Evolutionary conservation across 305 asterid genomes (phyloP).

Genomic region (Rubia occidens): DNA sequence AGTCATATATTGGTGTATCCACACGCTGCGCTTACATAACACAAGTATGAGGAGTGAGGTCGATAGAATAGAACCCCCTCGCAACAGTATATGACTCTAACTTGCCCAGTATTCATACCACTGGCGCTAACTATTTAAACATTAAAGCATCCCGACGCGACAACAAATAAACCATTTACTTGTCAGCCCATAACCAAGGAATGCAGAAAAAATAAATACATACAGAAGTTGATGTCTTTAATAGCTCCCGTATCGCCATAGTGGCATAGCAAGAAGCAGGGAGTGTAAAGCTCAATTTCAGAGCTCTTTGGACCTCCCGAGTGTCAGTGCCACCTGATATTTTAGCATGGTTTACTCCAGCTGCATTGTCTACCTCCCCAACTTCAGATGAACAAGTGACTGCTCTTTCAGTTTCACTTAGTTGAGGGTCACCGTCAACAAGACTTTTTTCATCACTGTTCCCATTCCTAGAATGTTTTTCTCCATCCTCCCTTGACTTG

Average conservation of each 20-base stretch:
- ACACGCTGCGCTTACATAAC: too few species aligned
- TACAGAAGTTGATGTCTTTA: conserved; percentile 88
- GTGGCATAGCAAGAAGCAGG: conserved; percentile 94
- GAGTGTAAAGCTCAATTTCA: conserved; percentile 74
- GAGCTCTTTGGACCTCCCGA: conserved; percentile 49
- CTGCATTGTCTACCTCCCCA: conserved; percentile 23
- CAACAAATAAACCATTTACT: background rate
- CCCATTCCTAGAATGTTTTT: conserved; percentile 18
- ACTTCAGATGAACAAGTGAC: conserved; percentile 20
- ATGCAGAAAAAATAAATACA: conserved; percentile 20
- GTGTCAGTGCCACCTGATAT: conserved; percentile 24
- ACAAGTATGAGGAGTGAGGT: background rate
- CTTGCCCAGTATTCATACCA: background rate
- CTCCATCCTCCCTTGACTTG: conserved; percentile 34
- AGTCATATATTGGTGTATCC: background rate
- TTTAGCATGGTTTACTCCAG: conserved; percentile 25
- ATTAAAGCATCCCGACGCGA: background rate
- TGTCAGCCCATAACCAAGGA: background rate
- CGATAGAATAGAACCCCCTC: background rate
- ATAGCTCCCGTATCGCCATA: conserved; percentile 93
- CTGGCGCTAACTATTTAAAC: background rate
- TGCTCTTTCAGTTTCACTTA: conserved; percentile 24
- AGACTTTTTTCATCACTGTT: conserved; percentile 23
- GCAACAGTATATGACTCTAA: background rate
- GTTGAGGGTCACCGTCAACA: conserved; percentile 17